Conservation (phyloP, 148 eudicot species). For the Rhododendron griersonianum region DNA sequence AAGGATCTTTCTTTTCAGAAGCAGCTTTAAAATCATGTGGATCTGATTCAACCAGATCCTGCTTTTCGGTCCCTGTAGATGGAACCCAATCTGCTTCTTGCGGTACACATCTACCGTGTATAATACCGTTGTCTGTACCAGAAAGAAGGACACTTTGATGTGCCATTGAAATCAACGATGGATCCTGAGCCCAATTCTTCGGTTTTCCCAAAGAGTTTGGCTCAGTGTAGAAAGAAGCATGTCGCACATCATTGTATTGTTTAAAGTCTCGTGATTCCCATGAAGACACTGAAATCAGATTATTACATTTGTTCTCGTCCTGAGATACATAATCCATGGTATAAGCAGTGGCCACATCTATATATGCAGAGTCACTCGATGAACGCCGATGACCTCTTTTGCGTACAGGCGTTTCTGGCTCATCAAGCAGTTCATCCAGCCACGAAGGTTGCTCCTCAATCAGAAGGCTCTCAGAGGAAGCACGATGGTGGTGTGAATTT, state of each 20-base stretch:
- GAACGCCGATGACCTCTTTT: conserved; percentile 93
- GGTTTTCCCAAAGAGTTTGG: conserved; percentile 36
- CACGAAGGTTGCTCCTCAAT: conserved; percentile 95
- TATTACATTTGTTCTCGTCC: conserved; percentile 40
- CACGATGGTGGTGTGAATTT: conserved; percentile 71
- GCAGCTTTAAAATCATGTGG: conserved; percentile 47
- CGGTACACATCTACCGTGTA: conserved; percentile 34
- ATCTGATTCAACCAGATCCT: conserved; percentile 45
- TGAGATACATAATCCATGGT: conserved; percentile 47
- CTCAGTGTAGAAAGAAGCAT: conserved; percentile 39
- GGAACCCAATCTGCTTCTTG: conserved; percentile 37
- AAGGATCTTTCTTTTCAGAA: conserved; percentile 55
- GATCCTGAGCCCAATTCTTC: conserved; percentile 47
- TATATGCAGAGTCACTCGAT: conserved; percentile 93
- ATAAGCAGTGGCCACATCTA: conserved; percentile 52
- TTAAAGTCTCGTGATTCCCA: conserved; percentile 75
- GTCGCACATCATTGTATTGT: conserved; percentile 40
- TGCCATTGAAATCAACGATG: conserved; percentile 27
- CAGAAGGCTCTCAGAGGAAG: conserved; percentile 82
- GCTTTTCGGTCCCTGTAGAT: conserved; percentile 43
- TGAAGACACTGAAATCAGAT: conserved; percentile 39
- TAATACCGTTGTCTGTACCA: conserved; percentile 39
- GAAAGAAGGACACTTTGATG: conserved; percentile 39
- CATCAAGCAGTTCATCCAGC: conserved; percentile 93
- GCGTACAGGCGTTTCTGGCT: conserved; percentile 86